Base-by-base conservation (phyloP, 345 rosid species). In the Lepidium sativum region DNA sequence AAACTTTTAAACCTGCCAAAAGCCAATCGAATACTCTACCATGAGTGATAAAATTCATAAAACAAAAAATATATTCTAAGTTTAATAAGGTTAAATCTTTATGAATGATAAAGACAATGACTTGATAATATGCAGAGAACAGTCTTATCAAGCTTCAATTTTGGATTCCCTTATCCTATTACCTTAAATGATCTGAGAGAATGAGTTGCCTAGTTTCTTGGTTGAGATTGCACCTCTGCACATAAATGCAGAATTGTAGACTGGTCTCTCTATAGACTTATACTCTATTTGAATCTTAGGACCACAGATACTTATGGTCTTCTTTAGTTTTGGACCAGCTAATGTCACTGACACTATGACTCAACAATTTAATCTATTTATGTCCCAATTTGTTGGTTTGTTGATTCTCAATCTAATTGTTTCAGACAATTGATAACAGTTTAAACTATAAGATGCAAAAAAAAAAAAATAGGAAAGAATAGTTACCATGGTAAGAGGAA, bases 11-110 rank as follows among this genome's bases (percentile, higher is more conserved):
- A 65, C 76, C 76, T 72, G 70, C 57, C 48, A 72, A 65, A 57
- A 58, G 63, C 75, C 70, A 65, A 57, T 5, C 53, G 70, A 77
- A 67, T 68, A 27, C 31, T 66, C 66, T 67, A 73, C 75, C 77
- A 80, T 81, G 11, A 69, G 61, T 60, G 13, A 6, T 54, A 20
- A 58, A 13, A 39, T 58, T 35, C 16, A 51, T 2, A 16, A 8
- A 5, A 3, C 27, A 27, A 18, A 27, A 6, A 34, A 9, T 5
- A 54, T 33, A 33, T 33, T 74, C 83, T 78, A 82, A 52, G 38
- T 64, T 39, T 32, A 54, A 31, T 49, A 54, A 63, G 43, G 31
- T 25, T 17, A 6, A 37, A 44, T 62, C 49, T 70, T 29, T 56
- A 41, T 51, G 59, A 71, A 68, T 44, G 40, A 54, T 45, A 35